Base-by-base conservation (phyloP, 1,139 yeast genomes). In the Suhomyces wounanorum region DNA sequence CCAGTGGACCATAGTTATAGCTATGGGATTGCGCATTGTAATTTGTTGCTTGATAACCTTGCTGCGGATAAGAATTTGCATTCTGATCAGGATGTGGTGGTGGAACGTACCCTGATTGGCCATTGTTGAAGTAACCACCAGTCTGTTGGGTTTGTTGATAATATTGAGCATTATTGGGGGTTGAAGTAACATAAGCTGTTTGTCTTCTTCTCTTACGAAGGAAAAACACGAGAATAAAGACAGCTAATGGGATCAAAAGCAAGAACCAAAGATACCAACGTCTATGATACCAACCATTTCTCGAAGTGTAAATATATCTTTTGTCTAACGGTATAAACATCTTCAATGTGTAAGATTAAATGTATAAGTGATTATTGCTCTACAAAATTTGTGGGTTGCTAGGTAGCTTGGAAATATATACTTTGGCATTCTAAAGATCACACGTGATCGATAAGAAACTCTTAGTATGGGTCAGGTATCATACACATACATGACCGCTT, bases 111-210 rank as follows among this genome's bases (percentile, higher is more conserved):
- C 48, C 52, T 8, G 45, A 18, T n/a, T 49, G 17, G n/a, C 37
- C 39, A 13, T 28, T 40, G 31, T 44, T 43, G 47, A 48, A 52
- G 21, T 44, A 50, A n/a, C 51, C 59, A 11, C 57, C 59, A 7
- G 55, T 49, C 39, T 57, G 61, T 44, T 60, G 62, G 5, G 57
- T 54, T 43, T 56, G 58, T 40, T 60, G 53, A 48, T 59, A 59
- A 46, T 59, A 57, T 18, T 51, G 53, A 43, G 52, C 50, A 49
- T 55, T 39, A 52, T 45, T 26, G 47, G 50, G 43, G 30, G 46
- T 18, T 26, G 44, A 30, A 21, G 43, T 38, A 28, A 41, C 52
- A 45, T 21, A 28, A 23, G 45, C 50, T 8, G 45, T 44, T 3
- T 23, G 40, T 44, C 54, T 55, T 43, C 54, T 55, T 44, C 57